These are phyloP conservation scores for Acacia concinna DNA, from an alignment of 331 rosid species.

Conservation along the genomic window DNA sequence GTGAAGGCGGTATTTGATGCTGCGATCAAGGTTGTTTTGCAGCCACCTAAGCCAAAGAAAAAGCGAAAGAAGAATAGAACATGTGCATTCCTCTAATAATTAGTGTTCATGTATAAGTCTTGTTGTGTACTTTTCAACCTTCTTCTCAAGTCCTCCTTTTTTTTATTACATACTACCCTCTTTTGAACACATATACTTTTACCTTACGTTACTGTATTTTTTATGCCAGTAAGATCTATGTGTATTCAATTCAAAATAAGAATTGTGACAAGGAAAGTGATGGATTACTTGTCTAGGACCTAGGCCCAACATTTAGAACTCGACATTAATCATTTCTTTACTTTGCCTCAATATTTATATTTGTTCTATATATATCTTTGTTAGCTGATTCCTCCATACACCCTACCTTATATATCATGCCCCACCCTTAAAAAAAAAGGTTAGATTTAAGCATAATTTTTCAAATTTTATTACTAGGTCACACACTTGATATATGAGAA, in stretches of 20 bases:
- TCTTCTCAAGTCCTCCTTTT: neutral
- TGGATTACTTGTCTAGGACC: neutral
- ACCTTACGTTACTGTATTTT: neutral
- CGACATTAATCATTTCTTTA: neutral
- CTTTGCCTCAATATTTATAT: neutral
- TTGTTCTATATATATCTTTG: neutral
- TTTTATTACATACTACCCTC: neutral
- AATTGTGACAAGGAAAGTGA: neutral
- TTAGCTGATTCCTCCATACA: neutral
- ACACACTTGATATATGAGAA: neutral
- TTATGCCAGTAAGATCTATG: conserved; percentile 25
- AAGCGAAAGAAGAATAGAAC: conserved; percentile 46
- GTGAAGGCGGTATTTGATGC: conserved; percentile 72
- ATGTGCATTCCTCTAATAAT: conserved; percentile 50
- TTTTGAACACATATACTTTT: conserved; percentile 13
- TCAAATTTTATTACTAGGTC: neutral
- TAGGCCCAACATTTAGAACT: no score
- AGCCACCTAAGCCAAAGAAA: conserved; percentile 62
- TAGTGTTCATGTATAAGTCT: neutral
- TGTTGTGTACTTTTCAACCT: neutral
- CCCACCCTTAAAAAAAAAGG: neutral
- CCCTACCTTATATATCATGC: neutral
- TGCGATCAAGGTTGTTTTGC: conserved; percentile 65
- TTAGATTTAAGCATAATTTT: no score
- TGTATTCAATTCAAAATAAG: conserved; percentile 18